A percentile compares a stretch with the other conserved stretches of the same genome.
Evolutionary conservation across 257 asterid species (phyloP).

Genomic region (Osmanthus fragrans): DNA sequence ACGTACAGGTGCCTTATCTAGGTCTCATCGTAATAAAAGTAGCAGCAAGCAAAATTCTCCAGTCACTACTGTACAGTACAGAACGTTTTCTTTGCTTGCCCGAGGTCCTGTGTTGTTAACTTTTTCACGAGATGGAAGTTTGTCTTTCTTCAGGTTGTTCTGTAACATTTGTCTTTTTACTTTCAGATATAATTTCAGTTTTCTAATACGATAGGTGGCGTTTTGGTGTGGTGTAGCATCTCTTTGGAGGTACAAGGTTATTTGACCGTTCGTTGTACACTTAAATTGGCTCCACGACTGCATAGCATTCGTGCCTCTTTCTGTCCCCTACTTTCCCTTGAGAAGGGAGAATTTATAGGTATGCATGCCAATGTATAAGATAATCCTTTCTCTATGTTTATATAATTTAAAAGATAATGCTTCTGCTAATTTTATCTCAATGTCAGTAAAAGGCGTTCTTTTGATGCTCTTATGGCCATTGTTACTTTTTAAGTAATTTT

Average conservation of each 20-base stretch:
- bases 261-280: constrained; percentile 85
- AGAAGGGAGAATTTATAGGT: constrained; percentile 98
- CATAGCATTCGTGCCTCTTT: constrained; percentile 93
- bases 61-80: constrained; percentile 82
- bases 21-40: constrained; percentile 79
- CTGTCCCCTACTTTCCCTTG: constrained; percentile 98
- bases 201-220: constrained; percentile 13
- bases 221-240: constrained; percentile 49
- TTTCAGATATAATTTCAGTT: constrained; percentile 11
- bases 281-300: constrained; percentile 75
- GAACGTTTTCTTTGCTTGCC: constrained; percentile 87
- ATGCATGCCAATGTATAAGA: constrained; percentile 14
- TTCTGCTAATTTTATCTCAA: background rate
- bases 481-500: background rate
- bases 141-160: constrained; percentile 88
- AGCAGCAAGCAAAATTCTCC: constrained; percentile 70
- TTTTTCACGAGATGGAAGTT: constrained; percentile 79
- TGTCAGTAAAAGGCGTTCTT: background rate
- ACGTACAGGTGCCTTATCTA: constrained; percentile 70
- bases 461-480: background rate
- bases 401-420: background rate
- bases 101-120: constrained; percentile 92
- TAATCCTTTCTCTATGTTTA: background rate
- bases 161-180: background rate
- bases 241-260: constrained; percentile 88